Base-by-base conservation (phyloP, 2,329 filamentous ascomycete genomes). In the Fusarium sterilihyphosum region DNA sequence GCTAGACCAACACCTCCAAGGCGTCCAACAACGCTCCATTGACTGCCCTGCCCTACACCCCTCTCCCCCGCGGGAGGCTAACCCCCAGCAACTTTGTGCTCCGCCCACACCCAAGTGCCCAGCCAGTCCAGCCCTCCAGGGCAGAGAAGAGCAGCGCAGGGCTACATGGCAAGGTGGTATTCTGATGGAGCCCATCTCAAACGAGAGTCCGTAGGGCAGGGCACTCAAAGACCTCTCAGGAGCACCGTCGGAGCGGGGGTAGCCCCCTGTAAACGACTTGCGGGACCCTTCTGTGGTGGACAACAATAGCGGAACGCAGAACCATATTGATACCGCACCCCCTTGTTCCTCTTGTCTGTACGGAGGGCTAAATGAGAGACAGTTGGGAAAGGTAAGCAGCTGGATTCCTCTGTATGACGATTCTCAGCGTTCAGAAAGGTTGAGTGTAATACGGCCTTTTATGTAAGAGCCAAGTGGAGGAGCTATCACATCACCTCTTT, bases 41-140 rank as follows among this genome's bases (percentile, higher is more conserved):
- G 52, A 53, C 52, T 49, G 50, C 64, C 46, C 47, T 61, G 71
- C 71, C 71, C 37, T 74, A 74, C 71, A 74, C 71, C 71, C 67
- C 71, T 56, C 66, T 61, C 56, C 71, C 71, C 71, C 65, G 56
- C 61, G 41, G 44, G 49, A 58, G 37, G 44, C 70, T 50, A 67
- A 50, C 35, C 37, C 40, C 52, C 61, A 57, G 41, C 43, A 58
- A 47, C 37, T 20, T 20, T 22, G 24, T 49, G 17, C 31, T 70
- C 20, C 41, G 59, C 41, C 44, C 53, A 65, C 71, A 29, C 62
- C 43, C 26, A 22, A 52, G 31, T 26, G 33, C 40, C 29, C 24
- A 50, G 22, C n/a, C 29, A 50, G 22, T 31, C 60, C 64, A 73
- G 71, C 71, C 71, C 58, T 74, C 41, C 71, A 71, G 71, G 71